phyloP scores from a whole-genome alignment of 2,329 filamentous ascomycete genomes.

The Talaromyces sp. region DNA sequence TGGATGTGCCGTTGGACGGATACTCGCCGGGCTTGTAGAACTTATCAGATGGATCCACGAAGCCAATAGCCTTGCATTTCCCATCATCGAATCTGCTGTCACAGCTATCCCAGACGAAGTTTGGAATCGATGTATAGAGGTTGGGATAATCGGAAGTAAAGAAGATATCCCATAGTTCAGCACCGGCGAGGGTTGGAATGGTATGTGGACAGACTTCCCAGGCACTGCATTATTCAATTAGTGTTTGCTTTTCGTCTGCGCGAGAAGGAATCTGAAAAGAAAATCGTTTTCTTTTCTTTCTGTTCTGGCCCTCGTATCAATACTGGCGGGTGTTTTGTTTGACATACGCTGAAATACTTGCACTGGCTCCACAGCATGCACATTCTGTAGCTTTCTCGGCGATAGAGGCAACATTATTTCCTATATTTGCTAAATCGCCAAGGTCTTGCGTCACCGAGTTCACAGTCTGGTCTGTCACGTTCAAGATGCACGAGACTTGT shows the following conservation, averaged over 20 bases:
- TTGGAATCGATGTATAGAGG: slow-evolving; percentile 18
- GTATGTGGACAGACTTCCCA: slow-evolving; percentile 39
- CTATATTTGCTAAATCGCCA: slow-evolving; percentile 19
- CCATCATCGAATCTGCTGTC: slow-evolving; percentile 17
- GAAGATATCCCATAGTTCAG: slow-evolving; percentile 23
- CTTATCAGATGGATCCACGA: slow-evolving; percentile 18
- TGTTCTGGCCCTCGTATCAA: no score
- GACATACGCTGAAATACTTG: slow-evolving; percentile 38
- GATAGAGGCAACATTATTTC: slow-evolving; percentile 21
- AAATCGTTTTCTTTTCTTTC: no score
- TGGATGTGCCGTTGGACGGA: slow-evolving; percentile 33
- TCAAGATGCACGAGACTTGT: slow-evolving; percentile 21
- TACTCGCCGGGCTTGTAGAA: slow-evolving; percentile 26
- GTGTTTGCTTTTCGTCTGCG: no score
- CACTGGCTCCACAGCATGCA: slow-evolving; percentile 40
- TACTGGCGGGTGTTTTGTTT: not conserved
- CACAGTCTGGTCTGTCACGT: slow-evolving; percentile 18
- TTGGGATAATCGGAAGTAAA: slow-evolving; percentile 24
- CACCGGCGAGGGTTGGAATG: slow-evolving; percentile 21
- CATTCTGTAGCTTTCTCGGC: slow-evolving; percentile 32
- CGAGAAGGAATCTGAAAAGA: no score
- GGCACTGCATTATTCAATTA: slow-evolving; percentile 21
- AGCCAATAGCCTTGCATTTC: slow-evolving; percentile 25
- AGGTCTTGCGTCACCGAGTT: slow-evolving; percentile 8
- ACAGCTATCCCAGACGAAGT: slow-evolving; percentile 26